These are phyloP conservation scores for Suillus subluteus DNA, from an alignment of 768 basidiomycete species.

Conservation along the genomic window DNA sequence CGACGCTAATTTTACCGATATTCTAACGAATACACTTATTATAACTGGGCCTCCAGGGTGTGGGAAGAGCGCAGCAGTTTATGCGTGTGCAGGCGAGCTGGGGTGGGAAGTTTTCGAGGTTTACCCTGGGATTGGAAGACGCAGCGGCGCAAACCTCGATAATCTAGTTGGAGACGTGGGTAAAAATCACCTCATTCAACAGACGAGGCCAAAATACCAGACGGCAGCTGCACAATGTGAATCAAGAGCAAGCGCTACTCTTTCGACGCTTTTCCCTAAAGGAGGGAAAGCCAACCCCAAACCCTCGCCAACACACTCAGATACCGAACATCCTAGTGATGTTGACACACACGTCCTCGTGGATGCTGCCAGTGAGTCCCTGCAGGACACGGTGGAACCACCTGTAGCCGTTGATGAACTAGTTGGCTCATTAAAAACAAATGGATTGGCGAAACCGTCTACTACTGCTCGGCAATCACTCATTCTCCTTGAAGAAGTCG, in stretches of 20 bases:
- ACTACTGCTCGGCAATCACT: slow-evolving; percentile 72
- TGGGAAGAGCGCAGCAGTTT: slow-evolving; percentile 92
- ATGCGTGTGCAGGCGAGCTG: slow-evolving; percentile 92
- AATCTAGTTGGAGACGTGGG: slow-evolving; percentile 90
- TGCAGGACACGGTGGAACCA: slow-evolving; percentile 9
- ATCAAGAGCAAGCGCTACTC: slow-evolving; percentile 13
- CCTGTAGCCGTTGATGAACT: slow-evolving; percentile 8
- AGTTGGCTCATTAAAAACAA: slow-evolving; percentile 9
- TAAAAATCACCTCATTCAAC: slow-evolving; percentile 82
- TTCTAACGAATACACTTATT: slow-evolving; percentile 85
- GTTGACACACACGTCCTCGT: slow-evolving; percentile 9
- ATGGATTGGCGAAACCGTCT: slow-evolving; percentile 10
- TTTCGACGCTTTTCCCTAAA: slow-evolving; percentile 23
- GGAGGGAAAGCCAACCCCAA: slow-evolving; percentile 9
- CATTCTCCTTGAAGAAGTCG: slow-evolving; percentile 93
- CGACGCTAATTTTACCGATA: slow-evolving; percentile 38
- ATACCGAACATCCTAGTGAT: slow-evolving; percentile 16
- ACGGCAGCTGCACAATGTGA: slow-evolving; percentile 14
- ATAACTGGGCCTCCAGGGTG: slow-evolving; percentile 80
- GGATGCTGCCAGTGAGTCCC: slow-evolving; percentile 11
- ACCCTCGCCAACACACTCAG: slow-evolving; percentile 26
- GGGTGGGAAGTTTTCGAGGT: slow-evolving; percentile 98
- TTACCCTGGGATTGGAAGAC: slow-evolving; percentile 91
- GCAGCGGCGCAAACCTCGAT: slow-evolving; percentile 78
- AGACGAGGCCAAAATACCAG: slow-evolving; percentile 14